These are phyloP conservation scores for Ploettnerulaceae sp. DNA, from an alignment of 2,329 filamentous ascomycete species.

Conservation along the genomic window DNA sequence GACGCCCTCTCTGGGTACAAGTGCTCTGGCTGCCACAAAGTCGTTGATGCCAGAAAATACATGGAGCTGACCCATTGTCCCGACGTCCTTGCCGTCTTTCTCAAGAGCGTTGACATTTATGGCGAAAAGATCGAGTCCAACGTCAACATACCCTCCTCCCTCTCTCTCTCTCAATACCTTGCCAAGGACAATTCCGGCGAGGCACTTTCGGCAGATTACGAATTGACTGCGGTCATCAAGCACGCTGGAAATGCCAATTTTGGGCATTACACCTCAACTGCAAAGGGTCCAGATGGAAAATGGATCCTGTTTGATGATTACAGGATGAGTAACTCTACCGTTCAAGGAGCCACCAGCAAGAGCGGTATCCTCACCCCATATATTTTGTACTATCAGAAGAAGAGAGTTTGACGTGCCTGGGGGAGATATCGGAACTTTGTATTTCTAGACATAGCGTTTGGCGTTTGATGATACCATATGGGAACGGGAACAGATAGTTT, in stretches of 20 bases:
- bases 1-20: conserved; percentile 27
- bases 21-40: conserved; percentile 26
- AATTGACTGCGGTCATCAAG: conserved; percentile 31
- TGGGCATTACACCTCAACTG: conserved; percentile 28
- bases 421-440: too few species aligned
- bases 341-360: conserved; percentile 5
- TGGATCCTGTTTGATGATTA: conserved; percentile 28
- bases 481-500: too few species aligned
- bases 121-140: conserved; percentile 22
- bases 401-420: conserved; percentile 1
- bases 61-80: conserved; percentile 24
- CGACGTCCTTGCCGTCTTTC: conserved; percentile 28
- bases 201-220: conserved; percentile 23
- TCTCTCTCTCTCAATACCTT: conserved; percentile 27
- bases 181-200: conserved; percentile 6
- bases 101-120: conserved; percentile 28
- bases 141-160: conserved; percentile 18
- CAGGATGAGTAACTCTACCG: conserved; percentile 13
- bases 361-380: conserved; percentile 16
- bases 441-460: too few species aligned
- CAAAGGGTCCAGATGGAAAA: conserved; percentile 19
- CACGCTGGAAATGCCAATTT: conserved; percentile 23
- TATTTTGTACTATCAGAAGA: conserved; percentile 17
- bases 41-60: conserved; percentile 13
- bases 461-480: too few species aligned